Base-by-base conservation (phyloP, 2,329 filamentous ascomycete genomes). In the Curvularia hawaiiensis region DNA sequence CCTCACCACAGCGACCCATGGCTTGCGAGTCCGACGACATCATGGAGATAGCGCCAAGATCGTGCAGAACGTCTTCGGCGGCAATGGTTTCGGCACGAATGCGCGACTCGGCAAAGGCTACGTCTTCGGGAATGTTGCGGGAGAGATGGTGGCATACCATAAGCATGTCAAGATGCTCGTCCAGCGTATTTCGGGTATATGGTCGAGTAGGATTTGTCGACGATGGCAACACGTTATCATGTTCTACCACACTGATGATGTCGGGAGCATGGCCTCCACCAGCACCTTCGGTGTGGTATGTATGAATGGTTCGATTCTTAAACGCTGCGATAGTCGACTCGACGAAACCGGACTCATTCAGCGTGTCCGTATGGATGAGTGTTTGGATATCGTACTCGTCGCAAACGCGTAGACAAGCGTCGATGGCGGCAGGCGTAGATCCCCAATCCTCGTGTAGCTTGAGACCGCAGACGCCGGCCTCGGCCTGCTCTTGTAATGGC, bases 391-490 rank as follows among this genome's bases (percentile, higher is more conserved):
- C 94, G 54, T 91, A 85, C 72, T 96, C 90, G 69, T 98, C 94
- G 75, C 93, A 97, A 43, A 97, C 90, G 1, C 79, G 72, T 43
- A 77, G 83, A 70, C 94, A 97, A 2, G 89, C 84, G 75, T 98
- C 93, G 70, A 98, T 98, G 22, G 92, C 92, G 1, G 91, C 90
- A 0, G 94, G 94, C 1, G 94, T 97, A 22, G 85, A 88, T 52
- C 94, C 94, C 94, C 94, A 98, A 77, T 98, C 94, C 78, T 98
- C 94, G 76, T 98, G 94, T 7, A 98, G 82, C 77, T 98, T 98
- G 59, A 98, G 84, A 8, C 94, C 94, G 66, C 91, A 94, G 1
- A 90, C 93, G 10, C 94, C 94, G 0, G 94, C 94, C 54, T 85
- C 79, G 56, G 91, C 84, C 77, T 97, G 92, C 65, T 97, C 91